Evolutionary conservation across 176 grass and related monocot genomes (phyloP).

Genomic region (Oryza glumipatula): DNA sequence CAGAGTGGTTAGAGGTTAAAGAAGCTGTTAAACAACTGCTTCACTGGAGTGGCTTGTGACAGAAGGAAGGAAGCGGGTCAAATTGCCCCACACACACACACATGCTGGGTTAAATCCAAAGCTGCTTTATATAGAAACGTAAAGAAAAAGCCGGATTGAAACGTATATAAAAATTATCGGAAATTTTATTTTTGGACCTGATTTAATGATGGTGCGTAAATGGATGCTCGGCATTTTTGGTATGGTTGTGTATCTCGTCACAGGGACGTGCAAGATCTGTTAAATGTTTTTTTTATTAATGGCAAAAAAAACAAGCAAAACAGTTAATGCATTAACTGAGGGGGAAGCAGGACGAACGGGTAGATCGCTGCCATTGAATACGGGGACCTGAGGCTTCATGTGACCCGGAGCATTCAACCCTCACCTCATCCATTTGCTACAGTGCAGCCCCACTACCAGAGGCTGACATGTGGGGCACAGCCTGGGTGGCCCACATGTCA

Average conservation of each 20-base stretch:
- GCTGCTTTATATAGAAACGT: not conserved
- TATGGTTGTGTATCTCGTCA: not conserved
- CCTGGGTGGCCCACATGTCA: not conserved
- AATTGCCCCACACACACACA: not conserved
- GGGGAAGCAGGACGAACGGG: not conserved
- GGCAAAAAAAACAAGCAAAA: conserved; percentile 12
- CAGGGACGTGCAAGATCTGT: not conserved
- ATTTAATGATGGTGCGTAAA: not conserved
- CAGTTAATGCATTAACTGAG: conserved; percentile 35
- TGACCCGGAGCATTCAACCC: conserved; percentile 29
- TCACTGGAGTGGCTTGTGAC: not conserved
- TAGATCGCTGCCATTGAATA: conserved; percentile 30
- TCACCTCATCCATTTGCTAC: not conserved
- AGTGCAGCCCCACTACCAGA: no score
- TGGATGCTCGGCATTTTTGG: not conserved
- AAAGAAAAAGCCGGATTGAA: not conserved
- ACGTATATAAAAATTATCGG: not conserved
- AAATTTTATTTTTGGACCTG: not conserved
- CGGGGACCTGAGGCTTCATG: conserved; percentile 34
- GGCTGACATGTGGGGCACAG: not conserved
- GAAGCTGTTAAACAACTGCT: not conserved
- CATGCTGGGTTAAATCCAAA: not conserved
- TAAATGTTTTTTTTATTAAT: conserved; percentile 13
- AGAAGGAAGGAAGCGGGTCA: conserved; percentile 37
- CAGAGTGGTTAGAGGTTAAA: conserved; percentile 23